Evolutionary conservation across 495 filamentous ascomycete species (phyloP).

Genomic region (Entonaema liquescens): DNA sequence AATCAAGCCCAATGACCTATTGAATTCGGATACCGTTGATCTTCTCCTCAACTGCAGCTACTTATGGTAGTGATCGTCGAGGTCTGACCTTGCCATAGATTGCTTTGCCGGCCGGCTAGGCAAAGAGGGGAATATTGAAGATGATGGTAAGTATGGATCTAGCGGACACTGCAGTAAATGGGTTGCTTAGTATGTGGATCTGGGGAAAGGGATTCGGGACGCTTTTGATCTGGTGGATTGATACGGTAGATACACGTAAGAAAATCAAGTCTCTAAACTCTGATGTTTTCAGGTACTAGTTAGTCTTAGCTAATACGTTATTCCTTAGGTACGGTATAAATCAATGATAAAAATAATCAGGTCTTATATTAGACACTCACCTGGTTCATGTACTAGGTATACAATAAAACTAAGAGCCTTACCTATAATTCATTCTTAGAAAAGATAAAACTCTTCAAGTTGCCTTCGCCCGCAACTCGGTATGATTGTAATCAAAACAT

Average conservation of each 20-base stretch:
- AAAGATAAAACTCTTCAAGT: no score
- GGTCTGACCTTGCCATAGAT: slow-evolving; percentile 13
- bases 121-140: slow-evolving; percentile 33
- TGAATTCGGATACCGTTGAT: slow-evolving; percentile 40
- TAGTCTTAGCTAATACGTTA: no score
- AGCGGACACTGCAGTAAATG: slow-evolving; percentile 5
- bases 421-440: no score
- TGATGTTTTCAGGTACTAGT: no score
- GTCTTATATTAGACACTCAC: background rate
- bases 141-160: slow-evolving; percentile 17
- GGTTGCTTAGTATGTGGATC: slow-evolving; percentile 21
- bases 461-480: slow-evolving; percentile 8
- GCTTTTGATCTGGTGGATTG: background rate
- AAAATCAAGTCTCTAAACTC: background rate
- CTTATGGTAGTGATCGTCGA: slow-evolving; percentile 32
- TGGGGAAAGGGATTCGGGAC: slow-evolving; percentile 24
- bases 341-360: no score
- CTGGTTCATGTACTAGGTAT: background rate
- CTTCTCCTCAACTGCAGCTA: slow-evolving; percentile 18
- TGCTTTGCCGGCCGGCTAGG: slow-evolving; percentile 37
- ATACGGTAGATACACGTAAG: slow-evolving; percentile 17
- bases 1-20: slow-evolving; percentile 30
- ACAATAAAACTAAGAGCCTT: no score
- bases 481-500: background rate
- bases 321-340: no score